A percentile compares a stretch with the other conserved stretches of the same genome.
phyloP scores from a whole-genome alignment of 371 early-diverging fungal species.

The Saksenaea vasiformis region DNA sequence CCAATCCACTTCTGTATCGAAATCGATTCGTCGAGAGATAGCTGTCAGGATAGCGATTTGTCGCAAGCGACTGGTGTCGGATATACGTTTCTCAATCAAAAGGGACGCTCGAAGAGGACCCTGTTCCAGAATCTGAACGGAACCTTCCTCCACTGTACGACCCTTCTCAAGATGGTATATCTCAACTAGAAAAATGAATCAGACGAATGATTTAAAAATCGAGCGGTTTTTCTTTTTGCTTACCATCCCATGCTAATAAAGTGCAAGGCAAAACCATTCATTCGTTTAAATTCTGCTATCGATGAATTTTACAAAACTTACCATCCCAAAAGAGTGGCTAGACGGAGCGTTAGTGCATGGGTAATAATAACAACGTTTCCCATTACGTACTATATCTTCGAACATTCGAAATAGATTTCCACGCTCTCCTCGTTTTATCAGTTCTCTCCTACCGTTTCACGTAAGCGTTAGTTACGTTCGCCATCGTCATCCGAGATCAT shows the following conservation, averaged over 20 bases:
- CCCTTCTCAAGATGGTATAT: conserved; percentile 88
- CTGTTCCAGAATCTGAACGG: conserved; percentile 61
- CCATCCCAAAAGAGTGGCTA: conserved; percentile 40
- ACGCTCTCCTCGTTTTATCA: conserved; percentile 62
- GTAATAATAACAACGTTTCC: not conserved
- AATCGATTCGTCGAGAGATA: conserved; percentile 76
- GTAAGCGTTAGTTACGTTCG: not conserved
- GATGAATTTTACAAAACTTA: conserved; percentile 6
- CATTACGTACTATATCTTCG: conserved; percentile 67
- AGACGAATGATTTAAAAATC: not conserved
- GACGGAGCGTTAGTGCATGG: not conserved
- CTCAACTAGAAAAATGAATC: conserved; percentile 57
- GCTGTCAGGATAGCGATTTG: conserved; percentile 78
- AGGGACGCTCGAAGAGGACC: conserved; percentile 86
- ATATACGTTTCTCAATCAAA: conserved; percentile 60
- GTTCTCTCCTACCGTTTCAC: conserved; percentile 59
- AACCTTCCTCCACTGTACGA: conserved; percentile 45
- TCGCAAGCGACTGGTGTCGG: conserved; percentile 58
- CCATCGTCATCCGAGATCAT: not conserved
- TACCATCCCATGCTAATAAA: conserved; percentile 51
- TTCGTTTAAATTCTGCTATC: not conserved
- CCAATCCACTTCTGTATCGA: conserved; percentile 90
- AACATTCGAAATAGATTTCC: conserved; percentile 80
- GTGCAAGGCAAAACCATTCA: not conserved
- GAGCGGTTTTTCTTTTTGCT: not conserved